Evolutionary conservation across 306 rosid genomes (phyloP).

Genomic region (Cyamopsis tetragonoloba): DNA sequence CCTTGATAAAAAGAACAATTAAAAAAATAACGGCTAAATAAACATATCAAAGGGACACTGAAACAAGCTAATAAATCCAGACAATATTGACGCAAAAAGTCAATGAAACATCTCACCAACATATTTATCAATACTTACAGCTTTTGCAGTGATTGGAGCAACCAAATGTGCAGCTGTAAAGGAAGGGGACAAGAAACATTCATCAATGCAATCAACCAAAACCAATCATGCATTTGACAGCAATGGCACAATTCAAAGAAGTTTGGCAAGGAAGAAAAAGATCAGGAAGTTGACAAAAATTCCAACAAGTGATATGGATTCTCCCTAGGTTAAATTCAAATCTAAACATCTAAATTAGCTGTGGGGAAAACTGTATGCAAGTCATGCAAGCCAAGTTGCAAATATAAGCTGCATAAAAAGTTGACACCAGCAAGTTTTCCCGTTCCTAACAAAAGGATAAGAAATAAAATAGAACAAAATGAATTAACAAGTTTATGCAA

Average conservation of each 20-base stretch:
- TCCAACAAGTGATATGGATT: background rate
- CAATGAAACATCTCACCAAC: constrained; percentile 24
- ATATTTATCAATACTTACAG: constrained; percentile 45
- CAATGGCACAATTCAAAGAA: background rate
- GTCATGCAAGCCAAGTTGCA: background rate
- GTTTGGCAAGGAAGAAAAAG: background rate
- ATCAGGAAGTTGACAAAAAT: background rate
- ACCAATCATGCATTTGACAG: background rate
- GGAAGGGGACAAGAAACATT: constrained; percentile 15
- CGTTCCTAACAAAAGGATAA: background rate
- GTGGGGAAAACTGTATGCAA: background rate
- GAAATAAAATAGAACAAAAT: background rate
- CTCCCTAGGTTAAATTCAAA: background rate
- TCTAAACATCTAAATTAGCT: background rate
- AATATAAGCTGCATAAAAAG: background rate
- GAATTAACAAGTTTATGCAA: background rate
- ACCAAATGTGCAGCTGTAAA: constrained; percentile 62
- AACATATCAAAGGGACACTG: background rate
- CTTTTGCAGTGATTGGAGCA: constrained; percentile 59
- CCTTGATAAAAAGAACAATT: background rate
- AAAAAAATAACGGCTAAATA: background rate
- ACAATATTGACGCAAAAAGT: background rate
- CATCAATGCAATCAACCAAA: constrained; percentile 1
- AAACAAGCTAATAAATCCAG: background rate
- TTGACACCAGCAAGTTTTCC: background rate